phyloP scores from a whole-genome alignment of 2,329 filamentous ascomycete species.

The Pseudocercospora macadamiae region DNA sequence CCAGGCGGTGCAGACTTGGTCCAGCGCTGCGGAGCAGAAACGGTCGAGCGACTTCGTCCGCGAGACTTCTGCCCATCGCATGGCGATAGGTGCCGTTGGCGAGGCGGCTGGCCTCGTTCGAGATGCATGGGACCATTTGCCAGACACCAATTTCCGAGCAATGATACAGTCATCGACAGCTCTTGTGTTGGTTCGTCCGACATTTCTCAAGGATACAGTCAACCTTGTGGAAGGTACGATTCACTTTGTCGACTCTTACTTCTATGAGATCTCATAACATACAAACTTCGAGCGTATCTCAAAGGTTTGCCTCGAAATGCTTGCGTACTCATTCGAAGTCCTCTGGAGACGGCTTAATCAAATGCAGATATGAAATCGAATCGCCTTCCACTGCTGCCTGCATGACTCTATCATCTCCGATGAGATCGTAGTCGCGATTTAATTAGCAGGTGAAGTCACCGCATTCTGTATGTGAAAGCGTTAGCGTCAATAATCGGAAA shows the following conservation, averaged over 20 bases:
- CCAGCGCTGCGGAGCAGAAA: conserved; percentile 65
- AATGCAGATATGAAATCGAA: too few species aligned
- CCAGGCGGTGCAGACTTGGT: conserved; percentile 70
- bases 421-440: too few species aligned
- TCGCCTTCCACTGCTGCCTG: too few species aligned
- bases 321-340: conserved; percentile 68
- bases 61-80: conserved; percentile 81
- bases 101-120: conserved; percentile 69
- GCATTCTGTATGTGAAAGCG: too few species aligned
- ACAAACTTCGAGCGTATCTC: conserved; percentile 74
- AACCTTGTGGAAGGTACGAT: conserved; percentile 67
- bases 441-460: too few species aligned
- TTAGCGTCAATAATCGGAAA: too few species aligned
- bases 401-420: too few species aligned
- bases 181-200: conserved; percentile 70
- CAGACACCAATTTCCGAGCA: conserved; percentile 55
- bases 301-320: conserved; percentile 67
- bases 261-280: conserved; percentile 70
- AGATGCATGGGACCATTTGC: conserved; percentile 48
- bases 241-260: conserved; percentile 72
- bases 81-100: conserved; percentile 75
- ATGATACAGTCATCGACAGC: conserved; percentile 61
- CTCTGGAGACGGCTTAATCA: background rate
- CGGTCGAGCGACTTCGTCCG: conserved; percentile 76
- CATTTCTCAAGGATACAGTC: conserved; percentile 64